Evolutionary conservation across 495 filamentous ascomycete genomes (phyloP), one percentile per base, ranked within the genome.

Genomic region (Rhizodiscina lignyota): DNA sequence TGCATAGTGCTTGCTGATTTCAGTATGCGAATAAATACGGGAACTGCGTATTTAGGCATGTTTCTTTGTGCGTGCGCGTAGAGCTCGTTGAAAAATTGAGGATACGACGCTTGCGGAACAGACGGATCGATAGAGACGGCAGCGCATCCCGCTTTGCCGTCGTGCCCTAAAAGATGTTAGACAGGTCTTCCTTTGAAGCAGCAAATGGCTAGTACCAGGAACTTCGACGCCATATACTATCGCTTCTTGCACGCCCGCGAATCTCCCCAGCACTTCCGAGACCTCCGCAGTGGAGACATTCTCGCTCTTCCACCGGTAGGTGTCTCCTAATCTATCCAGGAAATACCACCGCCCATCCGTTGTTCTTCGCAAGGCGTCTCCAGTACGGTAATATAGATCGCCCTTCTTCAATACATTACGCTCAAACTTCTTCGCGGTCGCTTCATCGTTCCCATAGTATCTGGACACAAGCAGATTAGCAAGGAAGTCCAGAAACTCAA

Each of bases 221-320:
- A 87, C 56, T 23, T 59, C 50, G 1, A 87, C 79, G 8, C 80
- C 80, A 49, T 85, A 87, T 3, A 85, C 79, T 38, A 79, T 85
- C 13, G 81, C 79, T 48, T 87, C 81, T 16, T 66, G 48, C 5
- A 87, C 54, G 8, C 73, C 72, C 0, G 76, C 73, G 50, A 63
- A 79, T 30, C 60, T 49, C 20, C 79, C 77, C 1, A 87, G 53
- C 1, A 69, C 64, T 44, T 79, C 70, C 4, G 73, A 63, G 0
- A 87, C 80, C 52, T 87, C 80, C 20, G 76, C 74, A 0, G 81
- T 86, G 17, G 70, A 74, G 34, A 87, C 79, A 47, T 87, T 87
- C 55, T 85, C 81, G 37, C 70, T 70, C 53, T 86, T 87, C 80
- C 80, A 87, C 3, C 80, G 64, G 56, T 76, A 87, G 0, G 80